Evolutionary conservation across 2,329 filamentous ascomycete genomes (phyloP), one percentile per base, ranked within the genome.

Genomic region (Colletotrichum abscissum): DNA sequence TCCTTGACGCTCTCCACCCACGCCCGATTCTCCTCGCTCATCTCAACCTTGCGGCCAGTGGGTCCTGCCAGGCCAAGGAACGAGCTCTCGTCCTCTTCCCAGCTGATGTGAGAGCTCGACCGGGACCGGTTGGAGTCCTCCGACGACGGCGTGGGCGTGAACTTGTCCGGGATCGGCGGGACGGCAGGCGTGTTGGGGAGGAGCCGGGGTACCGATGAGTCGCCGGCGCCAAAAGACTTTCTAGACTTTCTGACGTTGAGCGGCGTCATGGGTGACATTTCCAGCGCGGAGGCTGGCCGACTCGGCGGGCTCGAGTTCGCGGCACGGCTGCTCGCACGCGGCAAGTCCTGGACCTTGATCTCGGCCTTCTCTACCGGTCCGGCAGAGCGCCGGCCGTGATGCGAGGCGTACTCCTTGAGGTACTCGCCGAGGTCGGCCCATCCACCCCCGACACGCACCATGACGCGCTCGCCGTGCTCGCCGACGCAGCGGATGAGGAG

Each of bases 361-460:
- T 88, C 89, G 54, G 71, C 68, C 69, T 87, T 84, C 62, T 87
- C 86, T 12, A 80, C 80, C 35, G 80, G 79, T 67, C 82, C 82
- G 72, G 84, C 81, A 64, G 89, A 89, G 55, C 90, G 91, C n/a
- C 94, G 92, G 56, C 94, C 94, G 80, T 99, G 97, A 80, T 99
- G 97, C 72, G 92, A 91, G 8, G 95, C 95, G 78, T 98, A 99
- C 81, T 98, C 95, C 77, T 95, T 93, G 55, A 99, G 88, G 79
- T 98, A 99, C 82, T 98, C 97, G 49, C 94, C 96, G 24, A 99
- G 86, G 82, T 99, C 97, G 16, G 95, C 95, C 97, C 97, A 99
- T n/a, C 97, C 97, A 72, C 97, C 97, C 14, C 97, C 97, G 14
- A 99, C 96, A 46, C 97, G 93, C 8, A 99, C 97, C 97, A 99